Conservation (phyloP, 2,329 filamentous ascomycete genomes). For the Verticillium alfalfae region DNA sequence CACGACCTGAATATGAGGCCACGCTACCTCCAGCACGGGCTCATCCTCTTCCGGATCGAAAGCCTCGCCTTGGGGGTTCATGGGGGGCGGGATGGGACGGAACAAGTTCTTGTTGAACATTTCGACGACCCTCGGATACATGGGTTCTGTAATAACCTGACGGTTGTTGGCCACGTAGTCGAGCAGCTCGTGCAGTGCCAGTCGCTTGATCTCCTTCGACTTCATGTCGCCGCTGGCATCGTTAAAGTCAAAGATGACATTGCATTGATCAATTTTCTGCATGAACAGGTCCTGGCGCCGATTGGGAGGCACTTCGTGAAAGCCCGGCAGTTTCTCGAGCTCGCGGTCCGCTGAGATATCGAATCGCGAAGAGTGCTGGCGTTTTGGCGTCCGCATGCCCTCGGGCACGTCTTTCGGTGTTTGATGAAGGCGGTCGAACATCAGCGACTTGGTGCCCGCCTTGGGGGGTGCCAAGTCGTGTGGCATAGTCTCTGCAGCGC, state of each 20-base stretch:
- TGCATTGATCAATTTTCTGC: conserved; percentile 99
- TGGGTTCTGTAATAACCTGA: conserved; percentile 96
- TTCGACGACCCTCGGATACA: conserved; percentile 97
- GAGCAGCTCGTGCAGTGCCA: conserved; percentile 90
- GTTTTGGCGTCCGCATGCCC: conserved; percentile 88
- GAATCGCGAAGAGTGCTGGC: conserved; percentile 95
- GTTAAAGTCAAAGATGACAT: conserved; percentile 99
- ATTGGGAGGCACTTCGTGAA: conserved; percentile 95
- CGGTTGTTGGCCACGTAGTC: conserved; percentile 99
- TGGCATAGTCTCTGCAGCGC: conserved; percentile 95
- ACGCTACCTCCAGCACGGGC: conserved; percentile 94
- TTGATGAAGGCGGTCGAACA: conserved; percentile 84
- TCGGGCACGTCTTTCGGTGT: conserved; percentile 96
- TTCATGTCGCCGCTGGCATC: conserved; percentile 98
- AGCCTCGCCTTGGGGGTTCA: conserved; percentile 96
- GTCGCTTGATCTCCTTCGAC: conserved; percentile 97
- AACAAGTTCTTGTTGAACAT: conserved; percentile 99
- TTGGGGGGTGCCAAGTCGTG: conserved; percentile 94
- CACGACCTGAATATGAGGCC: conserved; percentile 98
- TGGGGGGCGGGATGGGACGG: conserved; percentile 90
- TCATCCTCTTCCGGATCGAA: conserved; percentile 99
- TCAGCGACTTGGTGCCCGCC: conserved; percentile 79
- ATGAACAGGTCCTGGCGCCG: conserved; percentile 95
- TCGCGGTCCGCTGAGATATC: conserved; percentile 97
- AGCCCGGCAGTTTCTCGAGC: conserved; percentile 93